These are phyloP conservation scores for Cladosporium sp. DNA, from an alignment of 2,329 filamentous ascomycete species.

Conservation along the genomic window DNA sequence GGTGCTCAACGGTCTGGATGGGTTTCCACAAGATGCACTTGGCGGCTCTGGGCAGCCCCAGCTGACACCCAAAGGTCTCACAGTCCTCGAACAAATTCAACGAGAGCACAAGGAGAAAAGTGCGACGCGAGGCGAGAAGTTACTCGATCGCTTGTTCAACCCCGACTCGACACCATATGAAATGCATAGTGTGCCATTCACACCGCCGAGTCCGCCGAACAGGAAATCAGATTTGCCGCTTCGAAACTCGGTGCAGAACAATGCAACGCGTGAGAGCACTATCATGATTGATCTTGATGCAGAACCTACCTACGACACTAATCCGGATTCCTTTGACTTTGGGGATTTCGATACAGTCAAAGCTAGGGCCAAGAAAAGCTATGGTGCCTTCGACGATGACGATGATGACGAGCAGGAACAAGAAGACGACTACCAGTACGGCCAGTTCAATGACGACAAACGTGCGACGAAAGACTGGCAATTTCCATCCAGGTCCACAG, in stretches of 20 bases:
- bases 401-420: conserved; percentile 37
- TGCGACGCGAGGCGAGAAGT: conserved; percentile 58
- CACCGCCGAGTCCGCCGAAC: conserved; percentile 40
- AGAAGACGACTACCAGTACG: conserved; percentile 41
- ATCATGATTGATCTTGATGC: conserved; percentile 63
- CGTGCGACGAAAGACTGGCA: conserved; percentile 57
- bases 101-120: conserved; percentile 59
- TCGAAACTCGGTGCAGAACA: conserved; percentile 41
- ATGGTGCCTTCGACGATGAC: conserved; percentile 37
- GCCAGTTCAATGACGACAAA: conserved; percentile 39
- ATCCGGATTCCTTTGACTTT: conserved; percentile 49
- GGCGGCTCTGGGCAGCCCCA: conserved; percentile 19
- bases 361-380: conserved; percentile 45
- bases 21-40: conserved; percentile 23
- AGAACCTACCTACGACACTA: conserved; percentile 34
- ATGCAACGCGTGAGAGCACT: conserved; percentile 51
- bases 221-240: conserved; percentile 40
- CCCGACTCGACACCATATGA: conserved; percentile 58
- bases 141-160: conserved; percentile 61
- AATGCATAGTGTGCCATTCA: conserved; percentile 55
- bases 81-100: conserved; percentile 40
- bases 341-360: conserved; percentile 58
- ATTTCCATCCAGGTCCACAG: conserved; percentile 49
- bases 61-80: conserved; percentile 26
- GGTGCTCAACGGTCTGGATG: conserved; percentile 28